Percentiles rank a stretch among this genome's conserved stretches.
Conservation (phyloP, 106 monocot species). For the Dioscorea alata region DNA sequence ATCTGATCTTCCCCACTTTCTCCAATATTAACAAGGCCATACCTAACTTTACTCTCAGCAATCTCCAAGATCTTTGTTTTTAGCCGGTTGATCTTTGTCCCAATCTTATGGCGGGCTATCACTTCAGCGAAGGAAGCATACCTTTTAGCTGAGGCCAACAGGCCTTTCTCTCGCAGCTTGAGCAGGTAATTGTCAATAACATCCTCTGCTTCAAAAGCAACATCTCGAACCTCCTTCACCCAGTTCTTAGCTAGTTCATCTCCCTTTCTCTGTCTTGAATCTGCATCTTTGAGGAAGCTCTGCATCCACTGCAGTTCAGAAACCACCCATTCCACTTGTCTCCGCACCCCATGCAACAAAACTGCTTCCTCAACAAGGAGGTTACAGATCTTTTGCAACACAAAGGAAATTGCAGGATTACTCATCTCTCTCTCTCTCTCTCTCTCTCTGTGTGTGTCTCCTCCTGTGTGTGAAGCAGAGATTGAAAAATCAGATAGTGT, state of each 20-base stretch:
- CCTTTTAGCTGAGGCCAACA: background rate
- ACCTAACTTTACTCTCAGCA: background rate
- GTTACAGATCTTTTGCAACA: background rate
- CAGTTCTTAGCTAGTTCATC: slow-evolving; percentile 15
- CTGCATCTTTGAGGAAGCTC: slow-evolving; percentile 29
- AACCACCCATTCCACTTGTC: slow-evolving; percentile 17
- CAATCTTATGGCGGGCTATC: background rate
- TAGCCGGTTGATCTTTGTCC: slow-evolving; percentile 5
- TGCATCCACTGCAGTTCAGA: slow-evolving; percentile 19
- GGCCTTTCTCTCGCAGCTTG: background rate
- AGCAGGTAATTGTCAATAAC: slow-evolving; percentile 18
- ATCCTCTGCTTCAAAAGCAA: slow-evolving; percentile 29
- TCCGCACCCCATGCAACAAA: slow-evolving; percentile 11
- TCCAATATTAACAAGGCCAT: slow-evolving; percentile 5
- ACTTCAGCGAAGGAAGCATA: background rate
- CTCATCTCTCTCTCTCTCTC: background rate
- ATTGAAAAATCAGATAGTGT: too few relatives aligned
- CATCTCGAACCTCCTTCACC: slow-evolving; percentile 19
- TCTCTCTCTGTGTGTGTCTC: too few relatives aligned
- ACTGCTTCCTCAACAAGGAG: background rate
- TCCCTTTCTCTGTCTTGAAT: slow-evolving; percentile 3
- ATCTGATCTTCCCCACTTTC: background rate
- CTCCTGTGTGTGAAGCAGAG: too few relatives aligned
- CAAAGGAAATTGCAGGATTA: background rate
- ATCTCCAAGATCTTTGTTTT: slow-evolving; percentile 14